Percentiles rank a stretch among this genome's conserved stretches.
phyloP scores from a whole-genome alignment of 805 yeast species.

The Pichia thaimueangensis region DNA sequence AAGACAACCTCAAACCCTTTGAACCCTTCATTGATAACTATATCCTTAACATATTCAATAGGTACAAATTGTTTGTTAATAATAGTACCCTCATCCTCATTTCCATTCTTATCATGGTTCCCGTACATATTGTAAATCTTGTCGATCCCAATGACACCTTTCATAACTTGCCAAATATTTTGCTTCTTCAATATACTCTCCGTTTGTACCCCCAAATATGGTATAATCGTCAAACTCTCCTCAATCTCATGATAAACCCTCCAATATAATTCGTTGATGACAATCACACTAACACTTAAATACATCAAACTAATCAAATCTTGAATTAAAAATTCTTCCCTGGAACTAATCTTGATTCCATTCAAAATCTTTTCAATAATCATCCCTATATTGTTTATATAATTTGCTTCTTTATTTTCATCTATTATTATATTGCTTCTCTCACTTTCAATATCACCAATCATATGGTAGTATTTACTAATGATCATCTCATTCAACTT shows the following conservation, averaged over 20 bases:
- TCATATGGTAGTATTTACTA: neutral
- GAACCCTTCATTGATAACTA: conserved; percentile 73
- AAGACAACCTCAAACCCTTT: conserved; percentile 58
- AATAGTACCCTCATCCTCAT: conserved; percentile 1
- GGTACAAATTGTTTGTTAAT: conserved; percentile 44
- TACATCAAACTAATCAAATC: conserved; percentile 9
- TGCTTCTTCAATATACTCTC: conserved; percentile 30
- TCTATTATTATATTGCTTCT: neutral
- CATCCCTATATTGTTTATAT: neutral
- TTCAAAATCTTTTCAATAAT: neutral
- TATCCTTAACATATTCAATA: conserved; percentile 48
- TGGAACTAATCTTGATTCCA: neutral
- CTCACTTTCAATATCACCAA: neutral
- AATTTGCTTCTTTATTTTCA: neutral
- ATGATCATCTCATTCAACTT: neutral
- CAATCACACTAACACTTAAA: conserved; percentile 14
- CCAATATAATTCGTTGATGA: conserved; percentile 19
- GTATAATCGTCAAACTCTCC: conserved; percentile 40
- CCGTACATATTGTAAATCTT: neutral
- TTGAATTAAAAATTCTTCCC: neutral
- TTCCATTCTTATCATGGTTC: neutral
- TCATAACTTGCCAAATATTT: conserved; percentile 8
- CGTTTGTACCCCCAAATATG: conserved; percentile 42
- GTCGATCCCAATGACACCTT: neutral
- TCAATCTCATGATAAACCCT: conserved; percentile 31